Evolutionary conservation across 75 land plant species (phyloP), one percentile per base, ranked within the genome.

Genomic region (Ceratopteris richardii): DNA sequence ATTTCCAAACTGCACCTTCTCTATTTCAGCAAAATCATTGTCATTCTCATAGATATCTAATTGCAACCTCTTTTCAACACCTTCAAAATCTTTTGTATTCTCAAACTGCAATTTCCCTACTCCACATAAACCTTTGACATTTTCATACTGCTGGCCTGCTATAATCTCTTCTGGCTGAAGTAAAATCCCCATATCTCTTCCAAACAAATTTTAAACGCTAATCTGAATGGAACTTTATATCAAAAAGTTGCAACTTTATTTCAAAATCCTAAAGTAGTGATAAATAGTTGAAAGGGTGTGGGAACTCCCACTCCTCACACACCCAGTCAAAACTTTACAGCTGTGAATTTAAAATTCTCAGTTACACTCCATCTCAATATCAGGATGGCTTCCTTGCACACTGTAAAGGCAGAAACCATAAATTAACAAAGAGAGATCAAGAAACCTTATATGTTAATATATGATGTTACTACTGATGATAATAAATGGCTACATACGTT

Each of bases 301-400:
- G 3, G 37, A 4, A 3, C 37, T 33, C 37, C 37, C 37, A 33
- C 37, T 33, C 37, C 37, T 4, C 37, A 33, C 37, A 33, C 37
- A 3, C 37, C 37, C 37, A 4, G 9, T 4, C 37, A 3, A 33
- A 33, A n/a, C n/a, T 9, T 33, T 4, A 9, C 37, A 33, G 57
- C 23, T 22, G 1, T 46, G 30, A 11, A 37, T 37, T 53, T 25
- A 26, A 53, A 33, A 64, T 52, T 68, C 53, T 60, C 60, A 28
- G 52, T 61, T 22, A 43, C 30, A 41, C 22, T 11, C n/a, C 0
- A n/a, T 13, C 16, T 41, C n/a, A 27, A 31, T 71, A 74, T 84
- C 88, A 84, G 79, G 88, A 84, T 72, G 88, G 88, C 77, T 75
- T 82, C 36, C 88, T 63, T 42, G 78, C 79, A 78, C 84, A 84